Evolutionary conservation across 108 stramenopile genomes (phyloP).

Genomic region (Bacterosira constricta): DNA sequence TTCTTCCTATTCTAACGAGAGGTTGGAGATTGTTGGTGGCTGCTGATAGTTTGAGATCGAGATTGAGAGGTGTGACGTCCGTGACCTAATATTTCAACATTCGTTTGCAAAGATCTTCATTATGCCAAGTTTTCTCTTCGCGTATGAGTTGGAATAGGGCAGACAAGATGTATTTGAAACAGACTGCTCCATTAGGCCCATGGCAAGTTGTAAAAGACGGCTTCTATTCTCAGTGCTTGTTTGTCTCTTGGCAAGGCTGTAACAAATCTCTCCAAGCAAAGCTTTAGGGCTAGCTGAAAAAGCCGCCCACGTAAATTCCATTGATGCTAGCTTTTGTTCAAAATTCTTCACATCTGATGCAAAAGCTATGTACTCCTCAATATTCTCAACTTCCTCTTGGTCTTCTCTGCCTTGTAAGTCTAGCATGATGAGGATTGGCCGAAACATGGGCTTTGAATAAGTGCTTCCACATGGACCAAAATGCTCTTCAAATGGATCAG

Average conservation of each 20-base stretch:
- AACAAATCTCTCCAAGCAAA: slow-evolving; percentile 35
- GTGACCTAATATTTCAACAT: too few relatives aligned
- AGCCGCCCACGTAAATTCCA: slow-evolving; percentile 34
- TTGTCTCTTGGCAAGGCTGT: slow-evolving; percentile 29
- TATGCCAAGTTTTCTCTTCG: slow-evolving; percentile 18
- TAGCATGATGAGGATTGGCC: too few relatives aligned
- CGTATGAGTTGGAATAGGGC: slow-evolving; percentile 30
- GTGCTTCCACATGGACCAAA: slow-evolving; percentile 49
- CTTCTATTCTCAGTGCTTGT: slow-evolving; percentile 7
- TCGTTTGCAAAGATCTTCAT: slow-evolving; percentile 14
- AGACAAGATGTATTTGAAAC: slow-evolving; percentile 1
- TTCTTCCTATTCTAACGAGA: too few relatives aligned
- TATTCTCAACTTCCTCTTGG: too few relatives aligned
- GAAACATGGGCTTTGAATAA: slow-evolving; percentile 45
- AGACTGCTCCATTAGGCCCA: slow-evolving; percentile 26
- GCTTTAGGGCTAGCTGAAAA: slow-evolving; percentile 34
- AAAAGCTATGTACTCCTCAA: slow-evolving; percentile 61
- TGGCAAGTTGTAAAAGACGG: slow-evolving; percentile 19
- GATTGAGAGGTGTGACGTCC: too few relatives aligned
- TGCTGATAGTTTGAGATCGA: too few relatives aligned
- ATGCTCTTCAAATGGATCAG: slow-evolving; percentile 44
- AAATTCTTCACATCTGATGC: slow-evolving; percentile 54
- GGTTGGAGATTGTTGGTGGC: too few relatives aligned
- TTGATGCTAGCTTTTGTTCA: slow-evolving; percentile 1
- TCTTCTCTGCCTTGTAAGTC: too few relatives aligned